A percentile compares a stretch with the other conserved stretches of the same genome.
These are phyloP conservation scores for Trichoderma koningiopsis DNA, from an alignment of 2,329 filamentous ascomycete genomes.

Conservation along the genomic window DNA sequence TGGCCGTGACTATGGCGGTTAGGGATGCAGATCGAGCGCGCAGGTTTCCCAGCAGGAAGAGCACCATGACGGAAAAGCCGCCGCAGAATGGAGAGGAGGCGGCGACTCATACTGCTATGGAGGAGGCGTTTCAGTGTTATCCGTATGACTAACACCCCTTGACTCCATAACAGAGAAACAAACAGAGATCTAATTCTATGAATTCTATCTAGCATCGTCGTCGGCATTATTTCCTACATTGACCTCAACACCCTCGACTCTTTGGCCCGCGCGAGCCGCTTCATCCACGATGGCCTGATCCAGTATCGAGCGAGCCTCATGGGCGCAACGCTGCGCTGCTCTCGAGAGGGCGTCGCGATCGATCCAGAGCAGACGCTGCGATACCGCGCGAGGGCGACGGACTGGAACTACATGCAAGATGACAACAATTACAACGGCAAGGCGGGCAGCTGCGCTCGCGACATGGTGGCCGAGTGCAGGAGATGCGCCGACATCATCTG, in stretches of 20 bases:
- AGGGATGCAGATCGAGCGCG: neutral
- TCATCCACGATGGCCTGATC: conserved; percentile 74
- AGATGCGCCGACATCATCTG: conserved; percentile 78
- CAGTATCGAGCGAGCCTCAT: conserved; percentile 77
- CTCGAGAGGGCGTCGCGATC: conserved; percentile 64
- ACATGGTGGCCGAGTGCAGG: conserved; percentile 83
- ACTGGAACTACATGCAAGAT: conserved; percentile 63
- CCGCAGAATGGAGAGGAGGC: neutral
- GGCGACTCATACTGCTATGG: conserved; percentile 30
- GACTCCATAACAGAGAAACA: neutral
- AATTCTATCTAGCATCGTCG: conserved; percentile 65
- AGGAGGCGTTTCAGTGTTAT: conserved; percentile 41
- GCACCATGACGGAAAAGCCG: conserved; percentile 8
- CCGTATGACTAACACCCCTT: conserved; percentile 35
- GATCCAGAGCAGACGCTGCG: conserved; percentile 59
- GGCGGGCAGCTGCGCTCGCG: conserved; percentile 77
- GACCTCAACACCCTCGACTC: conserved; percentile 87
- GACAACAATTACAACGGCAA: conserved; percentile 62
- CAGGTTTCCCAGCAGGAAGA: conserved; percentile 5
- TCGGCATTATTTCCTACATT: conserved; percentile 72
- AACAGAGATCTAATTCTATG: neutral
- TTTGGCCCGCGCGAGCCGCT: conserved; percentile 78
- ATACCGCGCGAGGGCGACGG: conserved; percentile 54
- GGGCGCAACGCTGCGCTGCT: conserved; percentile 75
- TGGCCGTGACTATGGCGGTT: neutral